phyloP scores from a whole-genome alignment of 2,329 filamentous ascomycete genomes.

The Sarocladium strictum region DNA sequence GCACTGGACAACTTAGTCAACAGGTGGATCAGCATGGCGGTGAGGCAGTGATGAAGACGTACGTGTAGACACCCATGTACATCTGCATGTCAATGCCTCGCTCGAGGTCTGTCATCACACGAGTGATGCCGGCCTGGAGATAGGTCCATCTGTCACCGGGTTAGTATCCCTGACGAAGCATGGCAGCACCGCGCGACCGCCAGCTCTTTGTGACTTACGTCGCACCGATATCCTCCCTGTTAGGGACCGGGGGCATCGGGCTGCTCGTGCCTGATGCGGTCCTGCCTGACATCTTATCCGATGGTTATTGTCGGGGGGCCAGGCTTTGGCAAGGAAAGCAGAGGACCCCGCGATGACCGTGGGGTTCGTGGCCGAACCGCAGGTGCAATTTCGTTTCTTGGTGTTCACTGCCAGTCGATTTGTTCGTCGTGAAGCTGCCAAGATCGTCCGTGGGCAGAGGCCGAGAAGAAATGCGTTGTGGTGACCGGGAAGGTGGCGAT shows the following conservation, averaged over 20 bases:
- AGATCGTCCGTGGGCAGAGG: background rate
- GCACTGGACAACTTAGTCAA: conserved; percentile 45
- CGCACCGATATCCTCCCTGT: conserved; percentile 53
- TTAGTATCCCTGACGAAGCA: background rate
- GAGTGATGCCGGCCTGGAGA: conserved; percentile 79
- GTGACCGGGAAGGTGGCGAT: background rate
- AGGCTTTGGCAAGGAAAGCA: background rate
- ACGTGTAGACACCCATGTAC: conserved; percentile 98
- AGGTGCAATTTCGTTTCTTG: background rate
- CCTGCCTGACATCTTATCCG: background rate
- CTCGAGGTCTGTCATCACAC: conserved; percentile 88
- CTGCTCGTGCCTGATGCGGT: conserved; percentile 13
- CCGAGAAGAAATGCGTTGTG: background rate
- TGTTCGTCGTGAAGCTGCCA: background rate
- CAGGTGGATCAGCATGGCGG: background rate
- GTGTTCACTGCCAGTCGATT: background rate
- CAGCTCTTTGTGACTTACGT: conserved; percentile 31
- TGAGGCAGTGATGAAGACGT: conserved; percentile 13
- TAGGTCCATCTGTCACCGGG: conserved; percentile 68
- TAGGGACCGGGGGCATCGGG: conserved; percentile 52
- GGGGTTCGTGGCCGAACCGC: background rate
- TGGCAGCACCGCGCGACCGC: background rate
- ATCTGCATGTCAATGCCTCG: conserved; percentile 91
- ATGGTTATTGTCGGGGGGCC: background rate
- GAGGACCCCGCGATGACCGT: background rate